Evolutionary conservation across 805 yeast genomes (phyloP), one percentile per base, ranked within the genome.

Genomic region (Suhomyces xylopsoci): DNA sequence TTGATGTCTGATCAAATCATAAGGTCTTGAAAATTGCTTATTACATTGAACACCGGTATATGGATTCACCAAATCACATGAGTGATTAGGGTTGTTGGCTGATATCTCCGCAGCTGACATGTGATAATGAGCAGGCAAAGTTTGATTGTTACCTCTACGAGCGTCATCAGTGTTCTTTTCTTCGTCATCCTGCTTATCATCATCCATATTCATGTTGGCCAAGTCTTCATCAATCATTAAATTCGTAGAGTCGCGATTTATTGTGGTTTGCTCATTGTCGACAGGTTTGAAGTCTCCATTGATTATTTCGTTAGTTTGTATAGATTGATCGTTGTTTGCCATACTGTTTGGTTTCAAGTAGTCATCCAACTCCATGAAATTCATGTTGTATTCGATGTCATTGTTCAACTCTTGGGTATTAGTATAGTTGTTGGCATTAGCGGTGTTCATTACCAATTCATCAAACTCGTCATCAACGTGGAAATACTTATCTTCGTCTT

Each of bases 21-120:
- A 75, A 15, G 80, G 79, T 64, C 99, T 82, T 15, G 97, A 90
- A 65, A 93, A 93, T 62, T 84, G 84, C 70, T 88, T 88, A 59
- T 79, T 72, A 69, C 97, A 90, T 22, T 82, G 81, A 55, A 74
- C 65, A 15, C 87, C 84, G 0, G 88, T 82, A 25, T 80, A 65
- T 4, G 89, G 87, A 60, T 83, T 83, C 8, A 78, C 68, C 67
- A 85, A 73, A 51, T 71, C 74, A 65, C 92, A 87, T 55, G 81
- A 78, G 58, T 86, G 86, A 53, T 72, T 74, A 1, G 75, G 73
- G 52, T 70, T 69, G 24, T 61, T 64, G 19, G 69, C 70, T 5
- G 69, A 52, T 17, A 68, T 69, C 52, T 68, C 73, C 3, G 72
- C 70, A 2, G 70, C 70, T 2, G 70, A 59, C 49, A 56, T 57